Conservation (phyloP, 2,329 filamentous ascomycete species). For the Monosporascus ibericus region DNA sequence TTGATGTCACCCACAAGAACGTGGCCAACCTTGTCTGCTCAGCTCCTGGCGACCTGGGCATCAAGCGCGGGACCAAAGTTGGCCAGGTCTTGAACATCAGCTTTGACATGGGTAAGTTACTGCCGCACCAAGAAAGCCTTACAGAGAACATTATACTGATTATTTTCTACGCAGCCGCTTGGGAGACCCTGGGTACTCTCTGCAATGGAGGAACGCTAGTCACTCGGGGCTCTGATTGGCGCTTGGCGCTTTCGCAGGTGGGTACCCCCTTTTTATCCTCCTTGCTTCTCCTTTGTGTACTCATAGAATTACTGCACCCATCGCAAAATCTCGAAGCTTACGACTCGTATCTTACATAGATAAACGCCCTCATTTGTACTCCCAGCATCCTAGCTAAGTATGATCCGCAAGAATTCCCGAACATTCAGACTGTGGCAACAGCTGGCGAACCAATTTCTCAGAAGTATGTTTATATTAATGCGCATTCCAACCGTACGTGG, state of each 20-base stretch:
- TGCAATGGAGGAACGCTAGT: constrained; percentile 53
- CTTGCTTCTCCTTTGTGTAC: background rate
- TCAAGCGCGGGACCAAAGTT: constrained; percentile 43
- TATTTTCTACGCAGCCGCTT: constrained; percentile 37
- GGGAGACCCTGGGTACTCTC: constrained; percentile 52
- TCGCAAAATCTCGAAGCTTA: background rate
- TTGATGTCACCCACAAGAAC: constrained; percentile 50
- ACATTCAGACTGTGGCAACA: constrained; percentile 46
- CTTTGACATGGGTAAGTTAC: constrained; percentile 53
- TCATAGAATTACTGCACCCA: background rate
- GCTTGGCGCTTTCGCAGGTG: constrained; percentile 38
- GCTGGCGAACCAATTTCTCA: constrained; percentile 47
- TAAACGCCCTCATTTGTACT: constrained; percentile 49
- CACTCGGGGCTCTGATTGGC: constrained; percentile 45
- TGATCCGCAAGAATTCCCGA: constrained; percentile 38
- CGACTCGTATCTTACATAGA: constrained; percentile 19
- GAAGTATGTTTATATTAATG: constrained; percentile 25
- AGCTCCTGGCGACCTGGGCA: constrained; percentile 44
- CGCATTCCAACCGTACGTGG: background rate
- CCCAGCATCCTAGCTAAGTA: constrained; percentile 49
- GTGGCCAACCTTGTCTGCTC: constrained; percentile 48
- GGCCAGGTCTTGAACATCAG: constrained; percentile 52
- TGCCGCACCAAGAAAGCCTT: constrained; percentile 1
- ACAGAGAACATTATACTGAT: constrained; percentile 2
- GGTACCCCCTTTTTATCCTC: constrained; percentile 2